Percentiles rank a stretch among this genome's conserved stretches.
Evolutionary conservation across 257 asterid species (phyloP).

Genomic region (Jasminum sambac): DNA sequence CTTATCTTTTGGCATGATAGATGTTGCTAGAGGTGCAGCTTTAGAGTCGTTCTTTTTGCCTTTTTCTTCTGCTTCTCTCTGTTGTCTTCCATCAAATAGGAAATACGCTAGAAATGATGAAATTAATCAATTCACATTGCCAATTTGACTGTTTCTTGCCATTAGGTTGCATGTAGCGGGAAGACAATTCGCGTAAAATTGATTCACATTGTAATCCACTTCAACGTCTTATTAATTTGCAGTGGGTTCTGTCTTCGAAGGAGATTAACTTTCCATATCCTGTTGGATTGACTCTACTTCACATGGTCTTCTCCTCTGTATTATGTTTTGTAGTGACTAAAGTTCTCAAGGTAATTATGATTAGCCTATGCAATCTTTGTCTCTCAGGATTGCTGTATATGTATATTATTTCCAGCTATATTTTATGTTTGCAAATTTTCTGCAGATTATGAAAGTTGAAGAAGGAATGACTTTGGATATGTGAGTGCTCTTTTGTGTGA

Average conservation of each 20-base stretch:
- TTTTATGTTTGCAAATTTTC: slow-evolving; percentile 17
- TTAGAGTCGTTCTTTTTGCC: background rate
- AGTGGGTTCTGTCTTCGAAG: slow-evolving; percentile 96
- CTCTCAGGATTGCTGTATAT: slow-evolving; percentile 8
- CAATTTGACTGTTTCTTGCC: background rate
- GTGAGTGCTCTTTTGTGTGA: slow-evolving; percentile 50
- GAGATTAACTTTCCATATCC: slow-evolving; percentile 96
- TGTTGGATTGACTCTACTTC: slow-evolving; percentile 93
- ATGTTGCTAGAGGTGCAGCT: slow-evolving; percentile 7
- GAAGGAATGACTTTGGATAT: slow-evolving; percentile 95
- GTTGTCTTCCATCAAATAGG: background rate
- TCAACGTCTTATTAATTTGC: slow-evolving; percentile 38
- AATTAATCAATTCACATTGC: background rate
- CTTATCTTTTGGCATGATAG: background rate
- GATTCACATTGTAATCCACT: slow-evolving; percentile 26
- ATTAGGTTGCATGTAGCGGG: background rate
- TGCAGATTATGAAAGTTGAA: slow-evolving; percentile 84
- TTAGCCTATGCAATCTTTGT: slow-evolving; percentile 11
- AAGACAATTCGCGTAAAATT: background rate
- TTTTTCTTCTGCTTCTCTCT: background rate
- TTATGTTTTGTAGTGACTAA: slow-evolving; percentile 80
- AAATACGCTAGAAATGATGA: background rate
- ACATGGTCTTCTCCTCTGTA: slow-evolving; percentile 93
- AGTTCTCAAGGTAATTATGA: slow-evolving; percentile 72
- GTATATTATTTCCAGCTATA: slow-evolving; percentile 2